Conservation (phyloP, 352 stramenopile genomes). For the Globisporangium canariense region DNA sequence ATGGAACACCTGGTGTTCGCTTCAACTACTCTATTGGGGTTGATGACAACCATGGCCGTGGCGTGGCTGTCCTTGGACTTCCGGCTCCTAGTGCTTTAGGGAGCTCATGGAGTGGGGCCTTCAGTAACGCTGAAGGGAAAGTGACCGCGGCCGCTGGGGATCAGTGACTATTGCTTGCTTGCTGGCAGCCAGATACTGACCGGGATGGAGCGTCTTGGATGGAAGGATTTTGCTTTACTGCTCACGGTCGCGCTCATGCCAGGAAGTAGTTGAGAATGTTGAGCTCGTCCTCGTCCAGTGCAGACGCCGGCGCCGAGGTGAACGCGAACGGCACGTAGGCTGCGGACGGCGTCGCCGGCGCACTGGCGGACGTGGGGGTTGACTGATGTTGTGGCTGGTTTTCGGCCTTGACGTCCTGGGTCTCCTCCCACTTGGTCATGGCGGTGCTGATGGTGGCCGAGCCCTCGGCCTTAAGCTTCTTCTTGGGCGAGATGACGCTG, state of each 20-base stretch:
- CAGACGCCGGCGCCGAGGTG: constrained; percentile 18
- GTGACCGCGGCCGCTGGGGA: background rate
- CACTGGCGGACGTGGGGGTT: background rate
- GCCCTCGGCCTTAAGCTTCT: constrained; percentile 34
- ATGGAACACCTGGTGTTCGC: background rate
- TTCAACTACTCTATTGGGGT: background rate
- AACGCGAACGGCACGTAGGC: constrained; percentile 30
- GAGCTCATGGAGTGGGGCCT: background rate
- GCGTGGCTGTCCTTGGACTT: background rate
- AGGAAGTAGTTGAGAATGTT: constrained; percentile 42
- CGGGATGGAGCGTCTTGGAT: background rate
- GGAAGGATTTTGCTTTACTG: background rate
- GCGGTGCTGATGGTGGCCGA: constrained; percentile 11
- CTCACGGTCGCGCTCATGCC: constrained; percentile 19
- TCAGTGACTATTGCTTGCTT: background rate
- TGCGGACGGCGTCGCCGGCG: constrained; percentile 4
- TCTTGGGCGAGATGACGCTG: constrained; percentile 44
- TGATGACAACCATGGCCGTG: background rate
- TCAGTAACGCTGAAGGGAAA: background rate
- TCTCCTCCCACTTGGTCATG: constrained; percentile 32
- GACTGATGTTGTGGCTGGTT: background rate
- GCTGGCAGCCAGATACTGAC: too few species aligned
- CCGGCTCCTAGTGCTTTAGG: background rate
- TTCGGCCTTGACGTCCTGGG: background rate
- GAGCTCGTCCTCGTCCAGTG: constrained; percentile 34